A percentile compares a stretch with the other conserved stretches of the same genome.
Conservation (phyloP, 140 eudicot species). For the Flaveria floridana region DNA sequence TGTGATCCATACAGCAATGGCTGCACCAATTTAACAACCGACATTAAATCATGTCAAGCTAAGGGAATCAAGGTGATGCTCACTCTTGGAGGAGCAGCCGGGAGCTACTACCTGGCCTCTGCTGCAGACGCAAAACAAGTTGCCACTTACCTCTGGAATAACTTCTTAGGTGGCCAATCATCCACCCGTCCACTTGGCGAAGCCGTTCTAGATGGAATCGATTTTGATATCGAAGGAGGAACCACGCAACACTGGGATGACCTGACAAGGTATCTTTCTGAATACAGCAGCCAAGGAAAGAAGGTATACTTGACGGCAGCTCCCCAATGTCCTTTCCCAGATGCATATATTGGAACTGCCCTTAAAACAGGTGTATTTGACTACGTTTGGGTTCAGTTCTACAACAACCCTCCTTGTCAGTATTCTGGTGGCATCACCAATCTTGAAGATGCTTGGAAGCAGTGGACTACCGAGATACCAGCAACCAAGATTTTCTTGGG, state of each 20-base stretch:
- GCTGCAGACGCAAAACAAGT: conserved; percentile 35
- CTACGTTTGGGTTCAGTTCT: conserved; percentile 51
- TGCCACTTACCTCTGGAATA: conserved; percentile 46
- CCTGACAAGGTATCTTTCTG: conserved; percentile 33
- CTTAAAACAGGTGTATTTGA: conserved; percentile 48
- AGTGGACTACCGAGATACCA: conserved; percentile 33
- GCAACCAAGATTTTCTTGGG: conserved; percentile 41
- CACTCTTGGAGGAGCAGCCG: conserved; percentile 47
- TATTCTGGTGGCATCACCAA: conserved; percentile 27
- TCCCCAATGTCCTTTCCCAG: conserved; percentile 50
- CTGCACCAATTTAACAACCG: conserved; percentile 34
- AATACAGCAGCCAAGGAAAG: conserved; percentile 28
- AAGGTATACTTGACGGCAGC: conserved; percentile 46
- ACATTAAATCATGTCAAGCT: conserved; percentile 42
- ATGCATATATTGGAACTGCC: conserved; percentile 37
- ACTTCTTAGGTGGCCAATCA: conserved; percentile 42
- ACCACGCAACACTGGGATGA: conserved; percentile 40
- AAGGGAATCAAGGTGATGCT: conserved; percentile 44
- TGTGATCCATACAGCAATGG: conserved; percentile 45
- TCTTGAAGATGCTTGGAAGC: conserved; percentile 41
- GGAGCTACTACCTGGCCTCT: conserved; percentile 43
- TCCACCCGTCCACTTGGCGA: conserved; percentile 41
- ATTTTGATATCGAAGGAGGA: conserved; percentile 40
- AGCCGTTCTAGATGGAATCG: conserved; percentile 45
- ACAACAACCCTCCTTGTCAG: conserved; percentile 45